Percentiles rank a stretch among this genome's conserved stretches.
Conservation (phyloP, 129 eudicot genomes). For the Pseudognaphalium luteoalbum region DNA sequence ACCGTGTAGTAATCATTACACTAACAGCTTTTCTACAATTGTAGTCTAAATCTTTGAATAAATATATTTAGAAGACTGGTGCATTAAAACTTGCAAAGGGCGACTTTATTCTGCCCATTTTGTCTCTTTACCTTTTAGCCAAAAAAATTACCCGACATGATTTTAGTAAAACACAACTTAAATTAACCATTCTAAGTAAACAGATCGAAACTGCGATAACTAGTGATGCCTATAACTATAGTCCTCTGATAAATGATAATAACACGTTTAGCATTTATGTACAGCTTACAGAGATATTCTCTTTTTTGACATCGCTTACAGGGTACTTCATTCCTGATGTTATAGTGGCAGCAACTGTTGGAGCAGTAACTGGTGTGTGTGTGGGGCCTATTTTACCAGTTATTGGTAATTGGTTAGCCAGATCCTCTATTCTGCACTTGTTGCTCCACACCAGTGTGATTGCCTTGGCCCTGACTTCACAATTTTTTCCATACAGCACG, state of each 20-base stretch:
- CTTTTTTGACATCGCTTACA: constrained; percentile 36
- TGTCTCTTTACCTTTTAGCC: neutral
- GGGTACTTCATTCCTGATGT: constrained; percentile 76
- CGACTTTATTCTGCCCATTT: constrained; percentile 2
- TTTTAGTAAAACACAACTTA: constrained; percentile 15
- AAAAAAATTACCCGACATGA: too few species aligned
- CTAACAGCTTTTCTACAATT: neutral
- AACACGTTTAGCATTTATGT: neutral
- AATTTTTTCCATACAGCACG: constrained; percentile 74
- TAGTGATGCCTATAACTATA: neutral
- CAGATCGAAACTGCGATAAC: neutral
- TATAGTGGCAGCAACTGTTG: constrained; percentile 69
- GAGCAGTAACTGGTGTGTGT: constrained; percentile 68
- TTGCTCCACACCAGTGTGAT: constrained; percentile 64
- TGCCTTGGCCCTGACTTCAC: constrained; percentile 75
- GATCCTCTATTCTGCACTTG: constrained; percentile 52
- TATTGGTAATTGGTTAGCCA: constrained; percentile 68
- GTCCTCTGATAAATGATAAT: neutral
- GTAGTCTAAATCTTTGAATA: neutral
- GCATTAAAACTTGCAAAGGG: neutral
- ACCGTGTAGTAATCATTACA: too few species aligned
- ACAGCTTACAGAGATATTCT: constrained; percentile 8
- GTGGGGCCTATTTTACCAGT: constrained; percentile 79
- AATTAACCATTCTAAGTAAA: neutral
- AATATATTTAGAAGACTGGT: neutral